Evolutionary conservation across 164 flowering plant genomes (phyloP).

Genomic region (Tetrastigma voinierianum): DNA sequence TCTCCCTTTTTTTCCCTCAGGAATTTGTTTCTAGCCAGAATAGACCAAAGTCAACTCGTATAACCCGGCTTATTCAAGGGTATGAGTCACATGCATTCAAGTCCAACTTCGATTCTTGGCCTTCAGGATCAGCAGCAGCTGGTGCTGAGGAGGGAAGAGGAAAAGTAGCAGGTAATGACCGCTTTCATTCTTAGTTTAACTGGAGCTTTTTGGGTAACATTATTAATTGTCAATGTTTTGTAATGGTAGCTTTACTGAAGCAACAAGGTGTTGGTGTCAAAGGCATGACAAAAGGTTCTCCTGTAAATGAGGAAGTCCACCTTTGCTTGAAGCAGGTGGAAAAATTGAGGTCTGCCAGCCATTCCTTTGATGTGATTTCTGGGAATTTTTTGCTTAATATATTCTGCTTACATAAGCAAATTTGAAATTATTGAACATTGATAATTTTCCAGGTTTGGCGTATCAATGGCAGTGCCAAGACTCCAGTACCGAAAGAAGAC

Average conservation of each 20-base stretch:
- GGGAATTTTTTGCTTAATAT: not conserved
- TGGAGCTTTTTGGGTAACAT: constrained; percentile 6
- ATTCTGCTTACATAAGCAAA: not conserved
- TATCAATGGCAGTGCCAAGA: constrained; percentile 88
- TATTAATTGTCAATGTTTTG: constrained; percentile 9
- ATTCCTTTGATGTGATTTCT: constrained; percentile 7
- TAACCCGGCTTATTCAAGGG: constrained; percentile 92
- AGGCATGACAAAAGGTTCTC: constrained; percentile 67
- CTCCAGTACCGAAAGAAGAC: constrained; percentile 79
- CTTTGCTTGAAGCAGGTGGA: constrained; percentile 92
- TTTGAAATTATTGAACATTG: constrained; percentile 13
- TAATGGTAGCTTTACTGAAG: constrained; percentile 82
- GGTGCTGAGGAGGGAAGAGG: constrained; percentile 95
- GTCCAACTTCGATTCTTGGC: constrained; percentile 96
- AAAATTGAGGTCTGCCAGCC: constrained; percentile 71
- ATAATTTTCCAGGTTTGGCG: constrained; percentile 73
- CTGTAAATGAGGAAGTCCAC: constrained; percentile 85
- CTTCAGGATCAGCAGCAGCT: constrained; percentile 70
- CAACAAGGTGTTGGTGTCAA: constrained; percentile 94
- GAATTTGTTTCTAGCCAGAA: constrained; percentile 77
- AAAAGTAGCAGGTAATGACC: constrained; percentile 86
- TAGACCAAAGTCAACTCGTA: constrained; percentile 81
- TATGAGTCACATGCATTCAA: constrained; percentile 90
- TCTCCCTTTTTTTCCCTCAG: constrained; percentile 32
- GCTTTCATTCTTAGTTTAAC: constrained; percentile 1